A percentile compares a stretch with the other conserved stretches of the same genome.
Conservation (phyloP, 495 filamentous ascomycete genomes). For the Melanomma pulvis-pyrius region DNA sequence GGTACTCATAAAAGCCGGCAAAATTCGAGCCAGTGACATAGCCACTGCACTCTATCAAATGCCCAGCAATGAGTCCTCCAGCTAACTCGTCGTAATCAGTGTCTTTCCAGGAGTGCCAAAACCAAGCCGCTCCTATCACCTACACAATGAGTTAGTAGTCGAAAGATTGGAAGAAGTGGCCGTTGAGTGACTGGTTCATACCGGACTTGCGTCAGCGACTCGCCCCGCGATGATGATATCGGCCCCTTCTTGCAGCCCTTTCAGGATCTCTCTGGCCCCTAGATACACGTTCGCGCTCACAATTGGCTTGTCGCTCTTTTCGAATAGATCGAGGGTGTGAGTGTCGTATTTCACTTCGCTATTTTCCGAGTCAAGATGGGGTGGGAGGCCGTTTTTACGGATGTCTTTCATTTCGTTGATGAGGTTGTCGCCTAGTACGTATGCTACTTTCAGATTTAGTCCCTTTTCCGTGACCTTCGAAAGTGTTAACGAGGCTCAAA, state of each 20-base stretch:
- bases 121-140: slow-evolving; percentile 36
- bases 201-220: slow-evolving; percentile 32
- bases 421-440: slow-evolving; percentile 30
- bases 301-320: slow-evolving; percentile 35
- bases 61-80: slow-evolving; percentile 58
- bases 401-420: slow-evolving; percentile 29
- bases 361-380: slow-evolving; percentile 48
- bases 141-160: neutral
- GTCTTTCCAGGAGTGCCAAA: slow-evolving; percentile 25
- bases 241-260: slow-evolving; percentile 41
- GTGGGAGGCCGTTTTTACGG: slow-evolving; percentile 35
- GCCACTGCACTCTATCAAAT: slow-evolving; percentile 61
- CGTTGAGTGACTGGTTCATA: slow-evolving; percentile 10
- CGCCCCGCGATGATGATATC: slow-evolving; percentile 54
- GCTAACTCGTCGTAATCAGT: slow-evolving; percentile 53
- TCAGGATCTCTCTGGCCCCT: slow-evolving; percentile 40
- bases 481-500: neutral
- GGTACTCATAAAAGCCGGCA: slow-evolving; percentile 56
- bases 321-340: slow-evolving; percentile 38
- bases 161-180: neutral
- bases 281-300: slow-evolving; percentile 42
- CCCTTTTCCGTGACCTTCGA: slow-evolving; percentile 32
- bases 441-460: slow-evolving; percentile 25
- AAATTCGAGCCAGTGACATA: slow-evolving; percentile 61
- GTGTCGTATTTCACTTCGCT: slow-evolving; percentile 34